Evolutionary conservation across 495 filamentous ascomycete species (phyloP).

Genomic region (Penicillium crystallinum): DNA sequence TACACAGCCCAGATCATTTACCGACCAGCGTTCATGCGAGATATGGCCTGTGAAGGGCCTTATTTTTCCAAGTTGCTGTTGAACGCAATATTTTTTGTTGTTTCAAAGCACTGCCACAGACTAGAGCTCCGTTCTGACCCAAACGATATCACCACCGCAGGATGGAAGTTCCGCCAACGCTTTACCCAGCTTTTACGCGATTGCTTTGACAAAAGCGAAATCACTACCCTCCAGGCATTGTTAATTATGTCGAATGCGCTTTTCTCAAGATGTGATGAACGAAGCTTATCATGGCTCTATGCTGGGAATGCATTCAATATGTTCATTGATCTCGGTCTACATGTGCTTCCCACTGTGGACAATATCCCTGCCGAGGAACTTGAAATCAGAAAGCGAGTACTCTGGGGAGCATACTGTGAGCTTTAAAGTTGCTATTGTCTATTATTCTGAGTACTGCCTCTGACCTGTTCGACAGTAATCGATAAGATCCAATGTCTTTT

Average conservation of each 20-base stretch:
- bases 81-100: conserved; percentile 42
- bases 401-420: conserved; percentile 41
- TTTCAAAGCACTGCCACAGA: conserved; percentile 33
- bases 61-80: conserved; percentile 44
- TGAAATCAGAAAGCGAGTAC: conserved; percentile 36
- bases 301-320: conserved; percentile 40
- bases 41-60: conserved; percentile 35
- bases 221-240: conserved; percentile 44
- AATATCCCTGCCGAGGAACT: conserved; percentile 34
- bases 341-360: conserved; percentile 23
- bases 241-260: conserved; percentile 37
- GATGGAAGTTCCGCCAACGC: conserved; percentile 32
- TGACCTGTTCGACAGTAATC: conserved; percentile 10
- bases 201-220: conserved; percentile 37
- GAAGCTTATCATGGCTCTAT: conserved; percentile 43
- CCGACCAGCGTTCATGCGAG: conserved; percentile 29
- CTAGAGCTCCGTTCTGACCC: conserved; percentile 31
- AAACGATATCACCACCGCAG: conserved; percentile 30
- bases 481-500: conserved; percentile 34
- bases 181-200: conserved; percentile 35
- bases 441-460: too few relatives aligned
- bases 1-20: conserved; percentile 31
- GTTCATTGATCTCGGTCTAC: conserved; percentile 45
- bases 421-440: neutral
- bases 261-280: conserved; percentile 35